Evolutionary conservation across 1,284 basidiomycete species (phyloP).

Genomic region (Caloboletus firmus): DNA sequence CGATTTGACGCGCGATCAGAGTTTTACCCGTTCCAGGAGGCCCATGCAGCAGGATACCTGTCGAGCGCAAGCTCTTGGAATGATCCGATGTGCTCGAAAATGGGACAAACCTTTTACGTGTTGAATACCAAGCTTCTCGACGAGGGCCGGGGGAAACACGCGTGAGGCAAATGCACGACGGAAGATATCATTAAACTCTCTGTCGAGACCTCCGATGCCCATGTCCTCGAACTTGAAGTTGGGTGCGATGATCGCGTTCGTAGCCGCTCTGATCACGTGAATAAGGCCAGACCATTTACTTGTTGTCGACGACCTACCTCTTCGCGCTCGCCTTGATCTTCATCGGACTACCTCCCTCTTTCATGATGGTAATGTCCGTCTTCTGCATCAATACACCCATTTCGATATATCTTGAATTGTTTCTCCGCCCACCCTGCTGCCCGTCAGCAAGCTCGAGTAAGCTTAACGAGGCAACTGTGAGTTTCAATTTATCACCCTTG

Average conservation of each 20-base stretch:
- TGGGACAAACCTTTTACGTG: slow-evolving; percentile 85
- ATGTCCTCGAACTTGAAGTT: slow-evolving; percentile 99
- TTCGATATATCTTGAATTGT: slow-evolving; percentile 31
- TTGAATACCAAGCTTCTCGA: slow-evolving; percentile 98
- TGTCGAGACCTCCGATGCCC: slow-evolving; percentile 98
- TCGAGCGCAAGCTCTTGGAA: background rate
- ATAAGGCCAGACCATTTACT: background rate
- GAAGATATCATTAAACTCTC: slow-evolving; percentile 96
- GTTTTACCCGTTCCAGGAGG: slow-evolving; percentile 99
- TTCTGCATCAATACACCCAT: slow-evolving; percentile 87
- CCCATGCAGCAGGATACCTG: slow-evolving; percentile 91
- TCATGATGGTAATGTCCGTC: slow-evolving; percentile 88
- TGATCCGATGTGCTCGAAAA: background rate
- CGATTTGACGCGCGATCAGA: slow-evolving; percentile 96
- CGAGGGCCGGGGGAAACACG: slow-evolving; percentile 94
- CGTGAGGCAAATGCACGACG: slow-evolving; percentile 98
- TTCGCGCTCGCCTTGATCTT: slow-evolving; percentile 93
- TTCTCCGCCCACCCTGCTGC: slow-evolving; percentile 42
- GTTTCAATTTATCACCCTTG: slow-evolving; percentile 84
- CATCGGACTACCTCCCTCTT: slow-evolving; percentile 78
- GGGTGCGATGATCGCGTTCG: slow-evolving; percentile 94
- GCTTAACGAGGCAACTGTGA: slow-evolving; percentile 65
- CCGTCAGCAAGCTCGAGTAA: slow-evolving; percentile 69
- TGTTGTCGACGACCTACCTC: slow-evolving; percentile 51
- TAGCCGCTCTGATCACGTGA: slow-evolving; percentile 59